Percentiles rank a stretch among this genome's conserved stretches.
Evolutionary conservation across 768 basidiomycete genomes (phyloP).

Genomic region (Suillus occidentalis): DNA sequence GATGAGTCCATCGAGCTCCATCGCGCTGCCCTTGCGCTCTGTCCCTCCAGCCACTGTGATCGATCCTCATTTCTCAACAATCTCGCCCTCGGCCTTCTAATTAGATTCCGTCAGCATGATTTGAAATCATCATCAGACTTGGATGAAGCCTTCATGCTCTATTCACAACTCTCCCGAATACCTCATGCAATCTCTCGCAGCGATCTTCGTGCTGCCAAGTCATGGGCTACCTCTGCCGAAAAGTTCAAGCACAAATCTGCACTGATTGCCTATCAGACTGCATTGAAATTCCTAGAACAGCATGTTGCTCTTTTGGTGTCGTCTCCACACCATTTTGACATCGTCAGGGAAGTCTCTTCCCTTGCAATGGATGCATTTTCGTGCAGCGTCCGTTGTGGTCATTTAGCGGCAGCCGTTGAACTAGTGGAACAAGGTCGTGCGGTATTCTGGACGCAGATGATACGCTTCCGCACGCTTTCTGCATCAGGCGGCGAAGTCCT

Average conservation of each 20-base stretch:
- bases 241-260: constrained; percentile 23
- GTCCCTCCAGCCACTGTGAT: too few species aligned
- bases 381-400: not conserved
- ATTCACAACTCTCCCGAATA: not conserved
- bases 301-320: constrained; percentile 8
- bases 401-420: not conserved
- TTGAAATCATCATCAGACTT: not conserved
- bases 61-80: too few species aligned
- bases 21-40: too few species aligned
- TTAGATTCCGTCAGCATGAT: too few species aligned
- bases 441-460: not conserved
- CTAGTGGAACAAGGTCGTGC: not conserved
- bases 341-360: not conserved
- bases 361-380: not conserved
- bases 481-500: not conserved
- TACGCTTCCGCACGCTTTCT: not conserved
- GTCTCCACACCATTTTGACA: not conserved
- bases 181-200: constrained; percentile 3
- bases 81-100: too few species aligned
- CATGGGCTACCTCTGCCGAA: constrained; percentile 14
- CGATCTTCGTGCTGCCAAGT: constrained; percentile 13
- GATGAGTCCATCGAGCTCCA: too few species aligned
- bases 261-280: constrained; percentile 26
- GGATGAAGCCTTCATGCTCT: not conserved
- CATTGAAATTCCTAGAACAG: constrained; percentile 25